A percentile compares a stretch with the other conserved stretches of the same genome.
Conservation (phyloP, 2,329 filamentous ascomycete genomes). For the Gliomastix tumulicola region DNA sequence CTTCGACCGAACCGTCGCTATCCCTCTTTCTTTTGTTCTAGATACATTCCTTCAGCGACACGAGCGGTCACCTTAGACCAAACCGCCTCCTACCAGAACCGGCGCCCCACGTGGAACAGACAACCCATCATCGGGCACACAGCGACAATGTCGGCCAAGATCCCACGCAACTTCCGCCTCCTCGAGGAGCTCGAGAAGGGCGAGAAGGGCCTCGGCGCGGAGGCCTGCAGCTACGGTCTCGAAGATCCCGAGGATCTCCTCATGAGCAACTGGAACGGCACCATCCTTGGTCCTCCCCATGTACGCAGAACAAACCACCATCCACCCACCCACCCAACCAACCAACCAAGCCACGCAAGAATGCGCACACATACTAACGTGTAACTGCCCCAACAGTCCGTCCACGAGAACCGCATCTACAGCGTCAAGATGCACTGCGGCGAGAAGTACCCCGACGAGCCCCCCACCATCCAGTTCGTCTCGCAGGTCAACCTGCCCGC, state of each 20-base stretch:
- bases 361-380: no score
- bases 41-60: no score
- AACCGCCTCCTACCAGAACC: no score
- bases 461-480: constrained; percentile 85
- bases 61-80: no score
- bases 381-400: constrained; percentile 61
- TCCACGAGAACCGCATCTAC: constrained; percentile 98
- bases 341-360: no score
- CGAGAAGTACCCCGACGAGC: constrained; percentile 77
- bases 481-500: constrained; percentile 96
- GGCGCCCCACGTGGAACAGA: no score
- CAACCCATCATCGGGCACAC: no score
- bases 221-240: constrained; percentile 94
- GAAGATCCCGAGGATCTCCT: constrained; percentile 89
- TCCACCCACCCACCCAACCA: no score
- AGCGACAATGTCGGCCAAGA: constrained; percentile 40
- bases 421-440: constrained; percentile 96
- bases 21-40: no score
- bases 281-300: constrained; percentile 92
- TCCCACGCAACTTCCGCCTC: constrained; percentile 93
- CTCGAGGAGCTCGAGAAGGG: constrained; percentile 98
- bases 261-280: constrained; percentile 99
- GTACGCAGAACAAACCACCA: no score
- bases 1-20: no score
- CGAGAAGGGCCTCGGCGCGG: constrained; percentile 93